Evolutionary conservation across 345 rosid species (phyloP).

Genomic region (Ceriops tagal): DNA sequence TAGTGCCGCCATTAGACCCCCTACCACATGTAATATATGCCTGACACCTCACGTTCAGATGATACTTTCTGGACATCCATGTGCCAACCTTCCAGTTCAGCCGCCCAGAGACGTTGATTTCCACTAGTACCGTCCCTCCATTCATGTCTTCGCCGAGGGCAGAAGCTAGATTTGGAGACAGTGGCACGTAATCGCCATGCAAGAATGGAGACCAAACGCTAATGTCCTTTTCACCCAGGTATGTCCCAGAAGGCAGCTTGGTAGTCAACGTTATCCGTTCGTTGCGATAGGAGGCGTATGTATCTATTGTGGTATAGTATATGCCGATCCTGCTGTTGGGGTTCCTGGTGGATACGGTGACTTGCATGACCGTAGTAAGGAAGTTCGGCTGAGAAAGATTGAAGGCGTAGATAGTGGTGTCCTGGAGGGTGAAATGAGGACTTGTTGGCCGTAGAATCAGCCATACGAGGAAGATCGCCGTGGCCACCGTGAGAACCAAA

Average conservation of each 20-base stretch:
- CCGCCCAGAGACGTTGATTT: slow-evolving; percentile 52
- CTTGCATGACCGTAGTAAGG: slow-evolving; percentile 47
- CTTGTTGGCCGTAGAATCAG: slow-evolving; percentile 53
- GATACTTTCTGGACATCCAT: slow-evolving; percentile 65
- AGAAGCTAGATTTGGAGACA: slow-evolving; percentile 34
- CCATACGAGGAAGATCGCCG: slow-evolving; percentile 48
- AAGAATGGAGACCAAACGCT: slow-evolving; percentile 71
- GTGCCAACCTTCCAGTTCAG: slow-evolving; percentile 76
- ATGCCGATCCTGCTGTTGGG: slow-evolving; percentile 62
- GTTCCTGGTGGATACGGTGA: slow-evolving; percentile 60
- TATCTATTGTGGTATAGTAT: slow-evolving; percentile 49
- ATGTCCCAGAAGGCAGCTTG: slow-evolving; percentile 41
- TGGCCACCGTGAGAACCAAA: slow-evolving; percentile 15
- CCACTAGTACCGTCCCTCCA: slow-evolving; percentile 52
- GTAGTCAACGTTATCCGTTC: slow-evolving; percentile 61
- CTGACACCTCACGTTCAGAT: slow-evolving; percentile 57
- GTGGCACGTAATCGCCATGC: slow-evolving; percentile 45
- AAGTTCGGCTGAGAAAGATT: slow-evolving; percentile 43
- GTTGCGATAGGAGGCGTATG: slow-evolving; percentile 59
- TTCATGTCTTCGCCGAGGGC: slow-evolving; percentile 48
- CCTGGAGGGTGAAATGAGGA: slow-evolving; percentile 62
- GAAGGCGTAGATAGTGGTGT: slow-evolving; percentile 58
- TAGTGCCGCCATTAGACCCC: slow-evolving; percentile 13
- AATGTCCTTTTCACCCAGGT: slow-evolving; percentile 58
- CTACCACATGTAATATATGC: slow-evolving; percentile 34